Evolutionary conservation across 257 asterid species (phyloP).

Genomic region (Knoxia roxburghii): DNA sequence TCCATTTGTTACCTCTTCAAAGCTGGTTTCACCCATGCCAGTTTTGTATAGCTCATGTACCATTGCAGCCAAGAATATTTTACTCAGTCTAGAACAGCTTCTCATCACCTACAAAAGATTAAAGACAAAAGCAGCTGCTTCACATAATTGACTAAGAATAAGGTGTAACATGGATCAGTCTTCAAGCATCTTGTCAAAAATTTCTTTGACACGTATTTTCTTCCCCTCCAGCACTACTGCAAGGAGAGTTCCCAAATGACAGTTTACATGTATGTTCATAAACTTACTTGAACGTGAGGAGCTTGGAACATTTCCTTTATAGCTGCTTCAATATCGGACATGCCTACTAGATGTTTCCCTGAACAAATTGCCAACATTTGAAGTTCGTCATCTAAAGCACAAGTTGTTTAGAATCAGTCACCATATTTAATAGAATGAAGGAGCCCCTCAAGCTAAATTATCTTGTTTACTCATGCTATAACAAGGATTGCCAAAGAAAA

Average conservation of each 20-base stretch:
- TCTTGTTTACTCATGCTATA: background rate
- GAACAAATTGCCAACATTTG: slow-evolving; percentile 24
- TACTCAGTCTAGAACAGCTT: slow-evolving; percentile 65
- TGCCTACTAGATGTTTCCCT: slow-evolving; percentile 60
- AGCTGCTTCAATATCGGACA: slow-evolving; percentile 79
- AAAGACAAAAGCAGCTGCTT: background rate
- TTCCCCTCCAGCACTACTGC: background rate
- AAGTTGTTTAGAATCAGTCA: background rate
- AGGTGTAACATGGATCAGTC: background rate
- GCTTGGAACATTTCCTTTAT: slow-evolving; percentile 98
- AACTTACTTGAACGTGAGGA: slow-evolving; percentile 91
- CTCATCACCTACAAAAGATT: slow-evolving; percentile 61
- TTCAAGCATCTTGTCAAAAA: background rate
- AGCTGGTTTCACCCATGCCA: slow-evolving; percentile 95
- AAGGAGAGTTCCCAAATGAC: background rate
- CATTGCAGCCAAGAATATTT: slow-evolving; percentile 95
- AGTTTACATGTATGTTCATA: background rate
- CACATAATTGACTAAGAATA: background rate
- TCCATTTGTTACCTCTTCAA: slow-evolving; percentile 61
- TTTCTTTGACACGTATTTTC: background rate
- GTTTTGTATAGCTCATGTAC: slow-evolving; percentile 88
- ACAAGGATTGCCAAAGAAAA: background rate
- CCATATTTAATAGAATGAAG: background rate
- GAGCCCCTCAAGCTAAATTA: background rate
- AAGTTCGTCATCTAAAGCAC: slow-evolving; percentile 1